Conservation (phyloP, 257 asterid species). For the Marsdenia floribunda region DNA sequence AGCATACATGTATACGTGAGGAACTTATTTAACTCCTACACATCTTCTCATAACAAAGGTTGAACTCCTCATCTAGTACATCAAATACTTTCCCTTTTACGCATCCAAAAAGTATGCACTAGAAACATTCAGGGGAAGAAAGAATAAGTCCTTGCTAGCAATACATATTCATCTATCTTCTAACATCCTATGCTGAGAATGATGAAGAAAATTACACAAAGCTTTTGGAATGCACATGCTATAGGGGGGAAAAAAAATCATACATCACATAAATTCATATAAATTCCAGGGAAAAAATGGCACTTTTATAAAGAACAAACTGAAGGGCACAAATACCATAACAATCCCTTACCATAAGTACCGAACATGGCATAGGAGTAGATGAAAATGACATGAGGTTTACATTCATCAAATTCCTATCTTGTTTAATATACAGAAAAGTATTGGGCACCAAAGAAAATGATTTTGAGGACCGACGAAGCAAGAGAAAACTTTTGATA, state of each 20-base stretch:
- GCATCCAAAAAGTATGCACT: background rate
- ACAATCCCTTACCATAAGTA: background rate
- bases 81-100: background rate
- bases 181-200: background rate
- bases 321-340: background rate
- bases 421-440: background rate
- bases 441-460: background rate
- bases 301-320: background rate
- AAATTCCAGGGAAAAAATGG: background rate
- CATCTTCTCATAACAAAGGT: background rate
- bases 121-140: background rate
- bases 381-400: background rate
- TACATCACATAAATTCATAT: background rate
- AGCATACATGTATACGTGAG: background rate
- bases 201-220: background rate
- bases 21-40: background rate
- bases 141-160: no score
- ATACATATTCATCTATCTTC: background rate
- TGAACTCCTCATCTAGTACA: background rate
- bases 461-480: background rate
- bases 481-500: background rate
- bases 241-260: background rate
- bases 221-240: background rate
- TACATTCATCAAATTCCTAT: constrained; percentile 2
- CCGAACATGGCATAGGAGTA: background rate